These are phyloP conservation scores for Nigrospora osmanthi DNA, from an alignment of 2,329 filamentous ascomycete species.

Conservation along the genomic window DNA sequence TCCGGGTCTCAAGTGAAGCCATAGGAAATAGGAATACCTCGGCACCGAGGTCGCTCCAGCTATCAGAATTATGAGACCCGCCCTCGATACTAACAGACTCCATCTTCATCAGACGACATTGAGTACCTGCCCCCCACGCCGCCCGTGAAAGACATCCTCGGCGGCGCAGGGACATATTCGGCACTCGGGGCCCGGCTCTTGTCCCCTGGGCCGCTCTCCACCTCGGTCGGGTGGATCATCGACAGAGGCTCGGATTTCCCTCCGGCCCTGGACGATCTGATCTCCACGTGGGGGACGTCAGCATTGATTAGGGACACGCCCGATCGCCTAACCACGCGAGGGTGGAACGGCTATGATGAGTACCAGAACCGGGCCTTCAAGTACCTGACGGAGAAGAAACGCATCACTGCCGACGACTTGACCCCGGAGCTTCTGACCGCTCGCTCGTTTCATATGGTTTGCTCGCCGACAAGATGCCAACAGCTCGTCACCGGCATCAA, in stretches of 20 bases:
- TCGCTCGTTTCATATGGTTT: slow-evolving; percentile 81
- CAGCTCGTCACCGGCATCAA: slow-evolving; percentile 67
- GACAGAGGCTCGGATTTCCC: slow-evolving; percentile 89
- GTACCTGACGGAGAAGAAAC: slow-evolving; percentile 80
- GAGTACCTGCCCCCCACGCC: slow-evolving; percentile 67
- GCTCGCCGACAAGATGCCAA: slow-evolving; percentile 69
- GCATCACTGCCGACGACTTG: slow-evolving; percentile 67
- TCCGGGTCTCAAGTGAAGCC: too few species aligned
- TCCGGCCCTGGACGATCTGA: slow-evolving; percentile 47
- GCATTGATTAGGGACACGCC: slow-evolving; percentile 60
- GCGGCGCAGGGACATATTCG: slow-evolving; percentile 80
- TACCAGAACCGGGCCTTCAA: slow-evolving; percentile 69
- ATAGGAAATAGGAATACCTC: too few species aligned
- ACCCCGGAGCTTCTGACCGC: slow-evolving; percentile 58
- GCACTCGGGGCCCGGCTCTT: slow-evolving; percentile 85
- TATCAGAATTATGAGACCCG: not conserved
- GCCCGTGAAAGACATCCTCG: slow-evolving; percentile 68
- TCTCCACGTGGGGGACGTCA: slow-evolving; percentile 70
- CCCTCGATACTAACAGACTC: slow-evolving; percentile 9
- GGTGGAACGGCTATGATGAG: slow-evolving; percentile 83
- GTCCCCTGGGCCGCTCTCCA: slow-evolving; percentile 60
- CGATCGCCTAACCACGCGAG: slow-evolving; percentile 71
- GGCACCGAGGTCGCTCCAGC: not conserved
- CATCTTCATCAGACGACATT: slow-evolving; percentile 65
- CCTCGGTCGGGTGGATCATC: slow-evolving; percentile 78